These are phyloP conservation scores for Articulospora tetracladia DNA, from an alignment of 495 filamentous ascomycete species.

Conservation along the genomic window DNA sequence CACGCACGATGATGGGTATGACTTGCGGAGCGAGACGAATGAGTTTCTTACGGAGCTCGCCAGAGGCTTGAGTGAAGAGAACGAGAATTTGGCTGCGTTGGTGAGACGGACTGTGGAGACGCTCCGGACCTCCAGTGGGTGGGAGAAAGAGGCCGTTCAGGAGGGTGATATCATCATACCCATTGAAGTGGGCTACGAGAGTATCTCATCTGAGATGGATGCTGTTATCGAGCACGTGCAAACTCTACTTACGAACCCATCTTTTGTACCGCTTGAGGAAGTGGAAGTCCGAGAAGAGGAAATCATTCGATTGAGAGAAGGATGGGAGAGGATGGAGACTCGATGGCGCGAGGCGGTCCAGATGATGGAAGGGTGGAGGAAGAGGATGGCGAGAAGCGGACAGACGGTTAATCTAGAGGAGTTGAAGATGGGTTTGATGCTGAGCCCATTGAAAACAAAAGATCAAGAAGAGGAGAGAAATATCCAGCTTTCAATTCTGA, in stretches of 20 bases:
- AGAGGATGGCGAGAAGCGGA: slow-evolving; percentile 72
- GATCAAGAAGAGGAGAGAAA: slow-evolving; percentile 42
- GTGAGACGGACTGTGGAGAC: slow-evolving; percentile 66
- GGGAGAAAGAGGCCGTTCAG: slow-evolving; percentile 48
- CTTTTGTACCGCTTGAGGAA: slow-evolving; percentile 93
- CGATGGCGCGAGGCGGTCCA: slow-evolving; percentile 85
- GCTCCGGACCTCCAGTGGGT: slow-evolving; percentile 74
- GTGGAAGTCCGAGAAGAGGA: slow-evolving; percentile 88
- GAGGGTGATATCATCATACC: slow-evolving; percentile 31
- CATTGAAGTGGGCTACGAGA: slow-evolving; percentile 52
- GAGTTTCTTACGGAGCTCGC: slow-evolving; percentile 88
- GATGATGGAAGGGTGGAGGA: slow-evolving; percentile 92
- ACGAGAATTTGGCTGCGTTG: slow-evolving; percentile 75
- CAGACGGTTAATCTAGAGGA: slow-evolving; percentile 81
- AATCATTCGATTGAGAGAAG: slow-evolving; percentile 72
- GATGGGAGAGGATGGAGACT: slow-evolving; percentile 87
- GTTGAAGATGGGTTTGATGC: slow-evolving; percentile 67
- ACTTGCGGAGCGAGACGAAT: slow-evolving; percentile 80
- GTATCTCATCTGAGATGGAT: slow-evolving; percentile 68
- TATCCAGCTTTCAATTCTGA: slow-evolving; percentile 30
- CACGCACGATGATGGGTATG: slow-evolving; percentile 60
- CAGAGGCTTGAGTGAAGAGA: slow-evolving; percentile 88
- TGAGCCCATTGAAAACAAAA: slow-evolving; percentile 56
- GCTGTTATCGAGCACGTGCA: slow-evolving; percentile 72
- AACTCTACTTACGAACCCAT: slow-evolving; percentile 85